Evolutionary conservation across 2,329 filamentous ascomycete genomes (phyloP).

Genomic region (Polytolypa hystricis): DNA sequence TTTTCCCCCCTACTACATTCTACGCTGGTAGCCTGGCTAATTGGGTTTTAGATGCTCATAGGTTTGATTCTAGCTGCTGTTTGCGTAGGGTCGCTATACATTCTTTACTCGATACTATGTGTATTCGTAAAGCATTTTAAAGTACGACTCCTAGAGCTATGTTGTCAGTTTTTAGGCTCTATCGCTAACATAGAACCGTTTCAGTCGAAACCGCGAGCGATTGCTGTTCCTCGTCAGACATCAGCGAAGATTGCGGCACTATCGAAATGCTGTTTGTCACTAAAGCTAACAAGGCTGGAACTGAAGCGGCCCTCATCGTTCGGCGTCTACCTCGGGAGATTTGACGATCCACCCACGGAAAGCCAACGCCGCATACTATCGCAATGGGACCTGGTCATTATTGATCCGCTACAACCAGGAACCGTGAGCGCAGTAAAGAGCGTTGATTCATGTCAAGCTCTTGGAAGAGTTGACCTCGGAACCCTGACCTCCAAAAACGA

Average conservation of each 20-base stretch:
- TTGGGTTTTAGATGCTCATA: constrained; percentile 23
- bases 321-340: constrained; percentile 34
- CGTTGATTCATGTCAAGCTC: constrained; percentile 12
- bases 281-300: too few relatives aligned
- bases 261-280: too few relatives aligned
- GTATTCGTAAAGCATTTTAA: constrained; percentile 19
- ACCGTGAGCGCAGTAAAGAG: constrained; percentile 24
- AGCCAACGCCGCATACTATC: constrained; percentile 26
- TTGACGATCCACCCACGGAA: constrained; percentile 22
- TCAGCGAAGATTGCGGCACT: too few relatives aligned
- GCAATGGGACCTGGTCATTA: constrained; percentile 34
- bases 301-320: constrained; percentile 26
- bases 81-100: constrained; percentile 18
- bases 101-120: constrained; percentile 18
- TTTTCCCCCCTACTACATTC: background rate
- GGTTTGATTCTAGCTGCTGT: constrained; percentile 23
- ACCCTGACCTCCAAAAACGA: constrained; percentile 14
- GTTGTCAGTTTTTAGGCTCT: background rate
- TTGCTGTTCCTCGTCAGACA: constrained; percentile 17
- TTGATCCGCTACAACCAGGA: constrained; percentile 31
- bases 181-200: background rate
- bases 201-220: constrained; percentile 17
- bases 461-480: constrained; percentile 25
- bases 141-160: constrained; percentile 19
- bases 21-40: constrained; percentile 10